phyloP scores from a whole-genome alignment of 805 yeast species.

The Sporopachydermia lactativora region DNA sequence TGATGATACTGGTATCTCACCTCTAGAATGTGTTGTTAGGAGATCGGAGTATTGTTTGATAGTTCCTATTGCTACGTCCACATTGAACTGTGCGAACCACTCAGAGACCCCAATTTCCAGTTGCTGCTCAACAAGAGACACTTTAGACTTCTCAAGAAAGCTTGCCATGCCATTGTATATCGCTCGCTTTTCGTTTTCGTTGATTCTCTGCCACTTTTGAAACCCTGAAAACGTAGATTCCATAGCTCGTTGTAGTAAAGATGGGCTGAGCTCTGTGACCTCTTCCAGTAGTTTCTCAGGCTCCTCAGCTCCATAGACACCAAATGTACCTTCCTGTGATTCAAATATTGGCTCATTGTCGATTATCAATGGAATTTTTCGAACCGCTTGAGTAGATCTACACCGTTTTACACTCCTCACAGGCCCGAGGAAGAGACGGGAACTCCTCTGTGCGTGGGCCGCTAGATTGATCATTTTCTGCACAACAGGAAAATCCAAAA shows the following conservation, averaged over 20 bases:
- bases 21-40: slow-evolving; percentile 11
- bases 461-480: no score
- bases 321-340: neutral
- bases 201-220: neutral
- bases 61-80: slow-evolving; percentile 17
- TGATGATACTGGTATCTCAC: slow-evolving; percentile 10
- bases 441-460: no score
- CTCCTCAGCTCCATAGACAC: neutral
- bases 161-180: neutral
- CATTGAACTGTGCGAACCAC: slow-evolving; percentile 25
- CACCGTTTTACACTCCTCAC: no score
- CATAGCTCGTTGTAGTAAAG: neutral
- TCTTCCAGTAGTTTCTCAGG: neutral
- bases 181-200: neutral
- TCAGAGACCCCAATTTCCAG: slow-evolving; percentile 22
- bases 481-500: no score
- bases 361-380: neutral
- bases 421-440: no score
- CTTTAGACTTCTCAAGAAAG: neutral
- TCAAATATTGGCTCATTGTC: neutral
- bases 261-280: neutral
- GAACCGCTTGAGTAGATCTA: no score
- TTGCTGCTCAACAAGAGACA: slow-evolving; percentile 11
- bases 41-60: slow-evolving; percentile 18
- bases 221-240: neutral